A percentile compares a stretch with the other conserved stretches of the same genome.
These are phyloP conservation scores for Scheffersomyces titani DNA, from an alignment of 1,139 yeast genomes.

Conservation along the genomic window DNA sequence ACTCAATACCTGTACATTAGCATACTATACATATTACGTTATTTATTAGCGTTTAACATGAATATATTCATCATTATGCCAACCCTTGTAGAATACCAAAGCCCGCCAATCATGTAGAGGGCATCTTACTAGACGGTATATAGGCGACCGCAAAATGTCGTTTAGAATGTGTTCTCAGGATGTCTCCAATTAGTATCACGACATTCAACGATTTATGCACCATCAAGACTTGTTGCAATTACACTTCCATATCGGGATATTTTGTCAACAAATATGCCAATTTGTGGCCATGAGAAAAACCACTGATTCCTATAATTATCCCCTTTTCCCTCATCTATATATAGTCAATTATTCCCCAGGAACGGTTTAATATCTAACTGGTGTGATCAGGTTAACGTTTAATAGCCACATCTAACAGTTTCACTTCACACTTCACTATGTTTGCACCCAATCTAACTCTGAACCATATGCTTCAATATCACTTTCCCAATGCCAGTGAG, in stretches of 20 bases:
- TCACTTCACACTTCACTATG: neutral
- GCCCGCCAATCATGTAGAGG: neutral
- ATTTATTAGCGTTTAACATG: neutral
- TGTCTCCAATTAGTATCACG: neutral
- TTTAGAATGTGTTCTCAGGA: neutral
- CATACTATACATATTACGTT: neutral
- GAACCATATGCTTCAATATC: slow-evolving; percentile 17
- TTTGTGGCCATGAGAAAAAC: neutral
- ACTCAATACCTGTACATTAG: neutral
- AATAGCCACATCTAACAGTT: neutral
- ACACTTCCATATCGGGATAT: neutral
- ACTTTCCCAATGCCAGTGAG: slow-evolving; percentile 17
- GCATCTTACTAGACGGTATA: neutral
- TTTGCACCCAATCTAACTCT: neutral
- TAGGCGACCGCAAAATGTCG: neutral
- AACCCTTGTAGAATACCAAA: neutral
- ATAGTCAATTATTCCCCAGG: neutral
- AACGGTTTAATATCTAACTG: neutral
- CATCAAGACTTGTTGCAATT: neutral
- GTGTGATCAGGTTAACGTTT: neutral
- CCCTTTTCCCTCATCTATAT: neutral
- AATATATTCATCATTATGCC: neutral
- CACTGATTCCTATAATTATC: neutral
- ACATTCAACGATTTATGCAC: neutral
- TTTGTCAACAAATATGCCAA: neutral